phyloP scores from a whole-genome alignment of 2,329 filamentous ascomycete species.

The Aspergillus sp. region DNA sequence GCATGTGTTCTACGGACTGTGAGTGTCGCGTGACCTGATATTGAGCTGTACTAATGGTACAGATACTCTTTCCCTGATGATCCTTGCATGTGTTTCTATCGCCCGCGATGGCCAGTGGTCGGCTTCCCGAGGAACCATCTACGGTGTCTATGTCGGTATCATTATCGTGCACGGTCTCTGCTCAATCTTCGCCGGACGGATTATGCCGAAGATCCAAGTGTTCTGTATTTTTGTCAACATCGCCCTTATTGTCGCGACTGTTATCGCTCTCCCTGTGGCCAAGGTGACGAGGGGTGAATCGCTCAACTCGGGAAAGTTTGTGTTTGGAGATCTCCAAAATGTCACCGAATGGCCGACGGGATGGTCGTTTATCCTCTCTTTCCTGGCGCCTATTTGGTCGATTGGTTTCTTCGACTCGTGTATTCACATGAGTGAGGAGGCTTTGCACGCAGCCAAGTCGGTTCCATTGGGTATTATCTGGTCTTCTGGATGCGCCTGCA shows the following conservation, averaged over 20 bases:
- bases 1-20: constrained; percentile 59
- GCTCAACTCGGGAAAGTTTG: constrained; percentile 40
- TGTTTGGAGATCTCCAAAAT: constrained; percentile 55
- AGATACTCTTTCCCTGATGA: constrained; percentile 27
- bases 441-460: constrained; percentile 54
- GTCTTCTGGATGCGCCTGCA: constrained; percentile 47
- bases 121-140: constrained; percentile 53
- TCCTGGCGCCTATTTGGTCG: constrained; percentile 60
- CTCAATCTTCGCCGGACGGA: constrained; percentile 48
- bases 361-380: constrained; percentile 57
- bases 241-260: constrained; percentile 51
- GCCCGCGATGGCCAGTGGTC: constrained; percentile 53
- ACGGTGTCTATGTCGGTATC: constrained; percentile 52
- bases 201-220: constrained; percentile 58
- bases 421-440: constrained; percentile 59
- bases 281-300: constrained; percentile 24
- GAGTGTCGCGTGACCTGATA: constrained; percentile 5
- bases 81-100: constrained; percentile 54
- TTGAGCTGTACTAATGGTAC: no score
- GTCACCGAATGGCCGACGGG: constrained; percentile 54
- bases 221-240: constrained; percentile 54
- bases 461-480: constrained; percentile 58
- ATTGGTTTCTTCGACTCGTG: constrained; percentile 52
- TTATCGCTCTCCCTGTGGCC: constrained; percentile 54
- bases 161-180: constrained; percentile 53